Percentiles rank a stretch among this genome's conserved stretches.
Conservation (phyloP, 176 grass and related monocot species). For the Areca catechu region DNA sequence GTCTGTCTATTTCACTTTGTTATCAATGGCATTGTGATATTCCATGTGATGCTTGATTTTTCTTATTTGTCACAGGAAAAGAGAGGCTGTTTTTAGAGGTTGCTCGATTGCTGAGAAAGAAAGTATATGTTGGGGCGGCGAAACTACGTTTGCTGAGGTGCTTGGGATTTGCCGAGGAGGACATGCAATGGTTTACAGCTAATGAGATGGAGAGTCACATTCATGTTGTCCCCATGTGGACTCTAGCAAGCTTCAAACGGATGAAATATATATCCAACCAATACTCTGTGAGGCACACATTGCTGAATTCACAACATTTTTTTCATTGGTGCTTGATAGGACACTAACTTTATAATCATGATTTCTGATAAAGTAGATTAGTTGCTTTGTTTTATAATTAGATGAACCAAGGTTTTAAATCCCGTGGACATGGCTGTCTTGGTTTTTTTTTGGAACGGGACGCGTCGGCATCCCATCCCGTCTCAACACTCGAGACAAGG, state of each 20-base stretch:
- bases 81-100: conserved; percentile 80
- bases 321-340: no score
- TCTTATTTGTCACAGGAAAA: conserved; percentile 43
- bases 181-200: conserved; percentile 82
- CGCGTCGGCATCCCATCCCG: no score
- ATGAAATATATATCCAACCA: conserved; percentile 74
- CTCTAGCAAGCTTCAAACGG: conserved; percentile 85
- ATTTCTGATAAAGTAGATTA: no score
- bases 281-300: conserved; percentile 62
- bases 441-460: no score
- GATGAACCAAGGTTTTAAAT: no score
- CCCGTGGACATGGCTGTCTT: no score
- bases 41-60: no score
- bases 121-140: conserved; percentile 73
- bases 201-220: conserved; percentile 92
- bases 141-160: conserved; percentile 65
- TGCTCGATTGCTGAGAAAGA: conserved; percentile 73
- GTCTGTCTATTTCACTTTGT: no score
- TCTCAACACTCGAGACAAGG: no score
- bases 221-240: conserved; percentile 98
- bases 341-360: no score
- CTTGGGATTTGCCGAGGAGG: conserved; percentile 62
- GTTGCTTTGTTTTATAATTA: no score
- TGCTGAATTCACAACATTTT: not conserved
- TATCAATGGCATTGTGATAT: no score